Conservation (phyloP, 768 basidiomycete species). For the Phanerochaete carnosa region DNA sequence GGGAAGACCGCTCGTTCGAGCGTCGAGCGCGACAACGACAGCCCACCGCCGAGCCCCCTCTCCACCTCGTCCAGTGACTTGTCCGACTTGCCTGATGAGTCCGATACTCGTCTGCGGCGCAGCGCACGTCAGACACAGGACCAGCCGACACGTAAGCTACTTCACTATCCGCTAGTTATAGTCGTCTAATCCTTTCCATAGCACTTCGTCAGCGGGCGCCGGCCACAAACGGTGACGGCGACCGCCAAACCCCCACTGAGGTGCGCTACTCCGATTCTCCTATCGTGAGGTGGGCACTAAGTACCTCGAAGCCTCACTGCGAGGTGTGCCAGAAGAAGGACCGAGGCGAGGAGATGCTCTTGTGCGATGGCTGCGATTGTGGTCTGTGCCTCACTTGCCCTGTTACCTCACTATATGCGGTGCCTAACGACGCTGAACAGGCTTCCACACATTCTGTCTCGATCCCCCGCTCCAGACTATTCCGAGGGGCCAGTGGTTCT, state of each 20-base stretch:
- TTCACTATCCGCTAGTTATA: background rate
- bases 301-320: slow-evolving; percentile 63
- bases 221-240: slow-evolving; percentile 1
- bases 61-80: slow-evolving; percentile 76
- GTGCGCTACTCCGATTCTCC: slow-evolving; percentile 10
- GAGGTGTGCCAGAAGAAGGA: slow-evolving; percentile 92
- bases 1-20: slow-evolving; percentile 34
- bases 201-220: background rate
- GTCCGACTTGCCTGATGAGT: slow-evolving; percentile 79
- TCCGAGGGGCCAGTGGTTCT: slow-evolving; percentile 96
- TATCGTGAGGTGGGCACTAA: slow-evolving; percentile 5
- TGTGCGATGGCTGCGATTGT: slow-evolving; percentile 85
- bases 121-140: slow-evolving; percentile 49
- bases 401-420: background rate
- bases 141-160: slow-evolving; percentile 32
- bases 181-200: background rate
- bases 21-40: slow-evolving; percentile 39
- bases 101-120: slow-evolving; percentile 55
- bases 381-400: slow-evolving; percentile 38
- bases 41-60: slow-evolving; percentile 70
- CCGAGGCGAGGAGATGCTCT: slow-evolving; percentile 86
- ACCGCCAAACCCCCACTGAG: slow-evolving; percentile 11
- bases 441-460: slow-evolving; percentile 96
- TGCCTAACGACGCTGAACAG: slow-evolving; percentile 34
- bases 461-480: slow-evolving; percentile 84